Evolutionary conservation across 306 rosid genomes (phyloP), one percentile per base, ranked within the genome.

Genomic region (Purshia tridentata): DNA sequence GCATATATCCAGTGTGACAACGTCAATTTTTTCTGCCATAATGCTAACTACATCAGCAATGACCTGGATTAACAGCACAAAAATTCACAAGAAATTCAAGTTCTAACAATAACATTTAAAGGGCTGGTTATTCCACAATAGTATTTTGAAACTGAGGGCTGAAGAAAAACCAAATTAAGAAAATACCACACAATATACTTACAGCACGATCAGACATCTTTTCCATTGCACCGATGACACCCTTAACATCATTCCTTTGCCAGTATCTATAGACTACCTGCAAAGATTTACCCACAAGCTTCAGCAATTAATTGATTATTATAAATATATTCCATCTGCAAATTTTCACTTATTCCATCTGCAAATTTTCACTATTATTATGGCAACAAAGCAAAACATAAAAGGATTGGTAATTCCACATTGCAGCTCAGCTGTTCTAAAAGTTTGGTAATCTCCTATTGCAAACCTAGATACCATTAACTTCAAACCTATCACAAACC

Each of bases 121-220:
- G n/a, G 29, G 29, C 8, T 11, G 5, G 47, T 52, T 57, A 61
- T 66, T 57, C 61, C 35, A 60, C 72, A 47, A 77, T 2, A 48
- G 67, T 62, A 77, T 48, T 63, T 67, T 16, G n/a, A 46, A 67
- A 45, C 52, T 65, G 62, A 50, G 72, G 47, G 29, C 62, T 20
- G 50, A 54, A 40, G 47, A 48, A 67, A 37, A 10, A 23, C 23
- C 20, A 65, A 42, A 76, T 44, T 61, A 20, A 50, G 65, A 69
- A 67, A 70, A 47, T 57, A 68, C 45, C 58, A 66, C 59, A 52
- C 55, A 69, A 74, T 40, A 72, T 78, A 80, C 96, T 89, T 76
- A 94, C 99, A 70, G 96, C 88, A 72, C 90, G 87, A 79, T 94
- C 99, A 59, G 87, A 88, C 95, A 94, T 94, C 89, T 94, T 91